Evolutionary conservation across 2,329 filamentous ascomycete species (phyloP).

Genomic region (Cryphonectria nitschkei): DNA sequence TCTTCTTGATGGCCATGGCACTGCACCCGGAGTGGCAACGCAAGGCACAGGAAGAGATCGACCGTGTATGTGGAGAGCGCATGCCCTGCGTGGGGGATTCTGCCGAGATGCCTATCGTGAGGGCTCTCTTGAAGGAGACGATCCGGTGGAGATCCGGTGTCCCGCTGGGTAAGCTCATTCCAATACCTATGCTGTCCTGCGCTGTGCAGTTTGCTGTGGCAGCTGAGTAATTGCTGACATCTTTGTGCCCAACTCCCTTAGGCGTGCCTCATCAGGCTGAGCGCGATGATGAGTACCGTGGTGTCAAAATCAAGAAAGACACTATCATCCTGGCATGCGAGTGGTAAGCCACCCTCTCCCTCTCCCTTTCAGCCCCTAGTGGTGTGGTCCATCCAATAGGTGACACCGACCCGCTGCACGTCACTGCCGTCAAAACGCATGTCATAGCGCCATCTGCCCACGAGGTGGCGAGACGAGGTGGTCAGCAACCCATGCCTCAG

Average conservation of each 20-base stretch:
- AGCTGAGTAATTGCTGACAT: constrained; percentile 1
- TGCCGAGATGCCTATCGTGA: constrained; percentile 53
- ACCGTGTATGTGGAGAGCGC: constrained; percentile 56
- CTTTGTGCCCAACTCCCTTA: constrained; percentile 28
- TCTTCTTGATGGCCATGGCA: constrained; percentile 57
- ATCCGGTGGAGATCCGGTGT: constrained; percentile 62
- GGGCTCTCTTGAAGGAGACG: constrained; percentile 62
- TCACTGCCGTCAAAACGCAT: background rate
- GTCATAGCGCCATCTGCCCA: background rate
- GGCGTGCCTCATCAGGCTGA: constrained; percentile 55
- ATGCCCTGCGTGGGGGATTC: constrained; percentile 56
- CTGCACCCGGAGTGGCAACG: constrained; percentile 56
- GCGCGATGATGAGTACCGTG: constrained; percentile 49
- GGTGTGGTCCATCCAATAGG: background rate
- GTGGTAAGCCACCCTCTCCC: constrained; percentile 43
- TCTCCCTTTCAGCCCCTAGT: background rate
- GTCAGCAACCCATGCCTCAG: background rate
- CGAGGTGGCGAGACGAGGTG: background rate
- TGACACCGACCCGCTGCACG: background rate
- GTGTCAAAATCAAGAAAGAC: constrained; percentile 52
- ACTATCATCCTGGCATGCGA: constrained; percentile 55
- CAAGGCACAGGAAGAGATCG: constrained; percentile 60
- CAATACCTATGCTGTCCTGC: background rate
- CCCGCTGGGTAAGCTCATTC: constrained; percentile 47
- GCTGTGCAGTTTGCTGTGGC: background rate